Conservation (phyloP, 2,329 filamentous ascomycete species). For the Exophiala spinifera region DNA sequence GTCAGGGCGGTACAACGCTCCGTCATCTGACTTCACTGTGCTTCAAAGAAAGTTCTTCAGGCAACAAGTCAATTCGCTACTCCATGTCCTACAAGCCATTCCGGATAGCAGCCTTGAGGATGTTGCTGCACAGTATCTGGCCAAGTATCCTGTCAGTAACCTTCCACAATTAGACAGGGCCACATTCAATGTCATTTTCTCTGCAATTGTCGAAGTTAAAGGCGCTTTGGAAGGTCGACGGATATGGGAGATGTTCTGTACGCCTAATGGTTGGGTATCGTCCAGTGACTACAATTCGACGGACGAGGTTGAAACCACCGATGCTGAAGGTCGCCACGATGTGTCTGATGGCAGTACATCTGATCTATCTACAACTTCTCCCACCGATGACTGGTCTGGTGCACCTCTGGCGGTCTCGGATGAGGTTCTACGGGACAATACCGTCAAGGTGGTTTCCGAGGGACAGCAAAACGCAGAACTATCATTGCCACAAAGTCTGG, state of each 20-base stretch:
- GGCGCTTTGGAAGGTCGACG: constrained; percentile 48
- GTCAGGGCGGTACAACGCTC: constrained; percentile 18
- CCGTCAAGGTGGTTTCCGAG: neutral
- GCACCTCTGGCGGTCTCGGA: neutral
- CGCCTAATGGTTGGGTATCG: constrained; percentile 25
- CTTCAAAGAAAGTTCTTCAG: constrained; percentile 18
- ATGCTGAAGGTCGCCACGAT: too few species aligned
- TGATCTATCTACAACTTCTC: neutral
- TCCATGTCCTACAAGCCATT: constrained; percentile 23
- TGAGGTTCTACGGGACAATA: neutral
- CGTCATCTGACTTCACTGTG: constrained; percentile 15
- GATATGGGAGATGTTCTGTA: constrained; percentile 50
- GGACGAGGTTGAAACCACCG: neutral
- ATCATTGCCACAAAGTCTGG: neutral
- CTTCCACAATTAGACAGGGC: constrained; percentile 11
- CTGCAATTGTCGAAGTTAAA: constrained; percentile 51
- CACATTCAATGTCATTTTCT: constrained; percentile 38
- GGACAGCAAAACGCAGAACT: neutral
- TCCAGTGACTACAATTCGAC: neutral
- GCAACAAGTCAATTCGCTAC: constrained; percentile 24
- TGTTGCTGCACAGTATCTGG: constrained; percentile 9
- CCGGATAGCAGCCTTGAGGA: constrained; percentile 8
- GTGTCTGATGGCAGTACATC: neutral
- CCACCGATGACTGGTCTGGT: neutral
- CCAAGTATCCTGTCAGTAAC: constrained; percentile 22